These are phyloP conservation scores for Starmerella roubikii DNA, from an alignment of 805 yeast species.

Conservation along the genomic window DNA sequence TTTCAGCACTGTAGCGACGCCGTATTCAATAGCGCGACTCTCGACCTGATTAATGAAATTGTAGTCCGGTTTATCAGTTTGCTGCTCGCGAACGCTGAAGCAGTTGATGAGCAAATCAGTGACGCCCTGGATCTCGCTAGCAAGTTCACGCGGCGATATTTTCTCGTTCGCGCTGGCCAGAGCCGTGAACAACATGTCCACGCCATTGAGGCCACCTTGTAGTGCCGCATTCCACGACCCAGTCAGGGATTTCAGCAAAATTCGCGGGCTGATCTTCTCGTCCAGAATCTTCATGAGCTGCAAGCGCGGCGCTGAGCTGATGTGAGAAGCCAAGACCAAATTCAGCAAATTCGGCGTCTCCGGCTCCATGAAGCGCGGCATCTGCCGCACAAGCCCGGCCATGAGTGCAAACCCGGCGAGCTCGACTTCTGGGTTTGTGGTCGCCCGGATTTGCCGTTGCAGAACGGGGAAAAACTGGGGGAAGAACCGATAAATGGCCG, in stretches of 20 bases:
- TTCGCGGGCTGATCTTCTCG: conserved; percentile 52
- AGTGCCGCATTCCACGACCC: conserved; percentile 43
- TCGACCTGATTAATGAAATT: conserved; percentile 54
- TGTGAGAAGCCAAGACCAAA: conserved; percentile 31
- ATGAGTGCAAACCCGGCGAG: conserved; percentile 57
- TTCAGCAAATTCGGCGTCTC: conserved; percentile 49
- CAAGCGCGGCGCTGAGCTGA: conserved; percentile 44
- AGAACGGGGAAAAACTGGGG: conserved; percentile 73
- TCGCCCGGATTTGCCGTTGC: conserved; percentile 30
- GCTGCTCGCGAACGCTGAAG: conserved; percentile 41
- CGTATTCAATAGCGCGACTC: conserved; percentile 56
- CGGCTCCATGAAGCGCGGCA: conserved; percentile 73
- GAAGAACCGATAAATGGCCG: conserved; percentile 70
- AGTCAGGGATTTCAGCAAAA: conserved; percentile 47
- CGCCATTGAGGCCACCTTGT: conserved; percentile 29
- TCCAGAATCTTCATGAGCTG: conserved; percentile 41
- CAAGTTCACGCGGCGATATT: conserved; percentile 61
- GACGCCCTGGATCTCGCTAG: conserved; percentile 53
- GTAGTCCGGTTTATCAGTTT: neutral
- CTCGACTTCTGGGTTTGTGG: conserved; percentile 25
- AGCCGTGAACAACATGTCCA: conserved; percentile 57
- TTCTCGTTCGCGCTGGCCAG: conserved; percentile 53
- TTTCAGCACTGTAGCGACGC: conserved; percentile 68
- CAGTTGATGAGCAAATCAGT: conserved; percentile 54
- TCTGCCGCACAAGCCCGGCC: conserved; percentile 61